Percentiles rank a stretch among this genome's conserved stretches.
phyloP scores from a whole-genome alignment of 2,329 filamentous ascomycete species.

The Stagonosporopsis vannaccii region DNA sequence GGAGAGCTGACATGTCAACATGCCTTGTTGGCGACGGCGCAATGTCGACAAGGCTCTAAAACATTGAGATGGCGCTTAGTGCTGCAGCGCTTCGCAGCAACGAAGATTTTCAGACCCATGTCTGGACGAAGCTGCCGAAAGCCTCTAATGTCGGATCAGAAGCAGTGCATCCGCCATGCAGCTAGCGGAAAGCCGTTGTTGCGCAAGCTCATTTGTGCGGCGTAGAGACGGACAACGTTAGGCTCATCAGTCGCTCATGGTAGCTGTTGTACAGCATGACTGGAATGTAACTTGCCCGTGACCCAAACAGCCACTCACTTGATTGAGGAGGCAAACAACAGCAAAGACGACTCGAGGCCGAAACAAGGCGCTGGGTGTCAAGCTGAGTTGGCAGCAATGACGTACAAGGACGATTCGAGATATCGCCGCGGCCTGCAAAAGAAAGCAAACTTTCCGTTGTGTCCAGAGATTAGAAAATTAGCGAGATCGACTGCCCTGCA shows the following conservation, averaged over 20 bases:
- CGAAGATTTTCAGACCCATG: constrained; percentile 27
- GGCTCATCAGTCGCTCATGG: constrained; percentile 29
- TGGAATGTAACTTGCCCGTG: constrained; percentile 43
- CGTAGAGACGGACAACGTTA: constrained; percentile 24
- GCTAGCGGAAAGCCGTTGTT: constrained; percentile 40
- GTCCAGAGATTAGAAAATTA: constrained; percentile 10
- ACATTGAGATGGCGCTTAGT: constrained; percentile 31
- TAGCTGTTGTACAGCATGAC: constrained; percentile 38
- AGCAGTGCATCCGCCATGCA: constrained; percentile 38
- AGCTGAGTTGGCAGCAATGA: constrained; percentile 14
- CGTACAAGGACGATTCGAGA: constrained; percentile 8
- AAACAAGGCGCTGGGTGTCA: constrained; percentile 8
- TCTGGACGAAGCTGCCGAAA: constrained; percentile 18
- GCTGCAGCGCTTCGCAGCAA: constrained; percentile 36
- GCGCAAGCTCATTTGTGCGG: constrained; percentile 39
- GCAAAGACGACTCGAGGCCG: constrained; percentile 23
- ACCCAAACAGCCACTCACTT: constrained; percentile 21
- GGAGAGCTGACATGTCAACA: constrained; percentile 42
- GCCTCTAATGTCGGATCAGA: constrained; percentile 34
- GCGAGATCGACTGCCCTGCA: constrained; percentile 15
- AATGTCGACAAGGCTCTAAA: constrained; percentile 41
- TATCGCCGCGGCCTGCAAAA: constrained; percentile 6
- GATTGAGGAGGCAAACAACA: constrained; percentile 27
- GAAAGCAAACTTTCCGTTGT: constrained; percentile 2
- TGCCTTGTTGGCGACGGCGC: constrained; percentile 32